Evolutionary conservation across 441 rosid genomes (phyloP).

Genomic region (Metrosideros polymorpha): DNA sequence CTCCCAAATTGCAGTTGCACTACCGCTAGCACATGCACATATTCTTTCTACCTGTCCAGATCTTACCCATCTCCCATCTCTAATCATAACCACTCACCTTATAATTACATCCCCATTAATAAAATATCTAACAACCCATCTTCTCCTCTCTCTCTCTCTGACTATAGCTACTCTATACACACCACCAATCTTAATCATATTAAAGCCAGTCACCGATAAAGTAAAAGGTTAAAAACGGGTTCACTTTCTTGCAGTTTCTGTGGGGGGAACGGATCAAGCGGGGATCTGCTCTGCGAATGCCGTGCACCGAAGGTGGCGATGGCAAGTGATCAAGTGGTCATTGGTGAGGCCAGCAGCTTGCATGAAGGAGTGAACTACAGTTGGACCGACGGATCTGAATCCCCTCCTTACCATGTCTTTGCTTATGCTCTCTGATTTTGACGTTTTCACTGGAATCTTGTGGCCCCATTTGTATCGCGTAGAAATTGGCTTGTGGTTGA

Average conservation of each 20-base stretch:
- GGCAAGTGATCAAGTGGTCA: constrained; percentile 70
- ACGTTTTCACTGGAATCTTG: constrained; percentile 79
- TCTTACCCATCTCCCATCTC: background rate
- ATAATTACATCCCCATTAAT: background rate
- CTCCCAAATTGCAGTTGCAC: constrained; percentile 29
- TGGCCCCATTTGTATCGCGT: constrained; percentile 59
- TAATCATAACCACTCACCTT: background rate
- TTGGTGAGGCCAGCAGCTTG: constrained; percentile 86
- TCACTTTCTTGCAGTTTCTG: background rate
- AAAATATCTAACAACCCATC: background rate
- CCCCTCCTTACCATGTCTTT: constrained; percentile 85
- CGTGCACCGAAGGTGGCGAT: constrained; percentile 52
- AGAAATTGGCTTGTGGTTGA: constrained; percentile 58
- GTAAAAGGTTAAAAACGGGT: background rate
- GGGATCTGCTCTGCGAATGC: constrained; percentile 12
- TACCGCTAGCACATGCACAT: constrained; percentile 9
- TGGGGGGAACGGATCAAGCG: background rate
- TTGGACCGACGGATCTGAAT: constrained; percentile 70
- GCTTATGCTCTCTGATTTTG: constrained; percentile 81
- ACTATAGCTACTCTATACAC: background rate
- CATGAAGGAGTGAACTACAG: constrained; percentile 84
- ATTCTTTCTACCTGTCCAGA: constrained; percentile 1
- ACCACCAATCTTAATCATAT: constrained; percentile 5
- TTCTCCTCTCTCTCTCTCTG: background rate
- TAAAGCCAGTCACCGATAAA: background rate